Evolutionary conservation across 108 stramenopile species (phyloP).

Genomic region (Cylindrotheca fusiformis): DNA sequence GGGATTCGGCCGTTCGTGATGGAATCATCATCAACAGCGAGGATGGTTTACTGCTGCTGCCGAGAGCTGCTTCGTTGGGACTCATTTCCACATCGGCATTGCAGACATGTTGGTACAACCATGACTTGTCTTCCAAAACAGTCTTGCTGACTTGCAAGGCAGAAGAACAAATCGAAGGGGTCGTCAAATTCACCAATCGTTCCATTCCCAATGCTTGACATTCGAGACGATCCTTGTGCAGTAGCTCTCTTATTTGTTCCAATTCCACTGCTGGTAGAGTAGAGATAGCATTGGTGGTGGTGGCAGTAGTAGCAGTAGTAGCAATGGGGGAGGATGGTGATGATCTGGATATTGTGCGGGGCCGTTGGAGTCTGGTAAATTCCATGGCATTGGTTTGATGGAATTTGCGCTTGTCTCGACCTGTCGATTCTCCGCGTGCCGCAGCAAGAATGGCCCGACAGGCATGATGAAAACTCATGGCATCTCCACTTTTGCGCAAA

Average conservation of each 20-base stretch:
- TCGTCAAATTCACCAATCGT: conserved; percentile 58
- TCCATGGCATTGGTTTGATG: conserved; percentile 26
- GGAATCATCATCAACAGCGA: too few relatives aligned
- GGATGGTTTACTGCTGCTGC: too few relatives aligned
- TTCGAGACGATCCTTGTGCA: conserved; percentile 63
- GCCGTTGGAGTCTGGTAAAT: conserved; percentile 34
- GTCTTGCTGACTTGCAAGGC: background rate
- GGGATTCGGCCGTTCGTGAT: too few relatives aligned
- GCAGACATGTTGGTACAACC: background rate
- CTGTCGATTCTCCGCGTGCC: conserved; percentile 31
- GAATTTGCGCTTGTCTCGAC: conserved; percentile 18
- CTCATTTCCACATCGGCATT: too few relatives aligned
- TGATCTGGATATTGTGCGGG: too few relatives aligned
- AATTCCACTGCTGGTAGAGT: conserved; percentile 28
- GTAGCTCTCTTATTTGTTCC: conserved; percentile 39
- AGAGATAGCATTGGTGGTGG: background rate
- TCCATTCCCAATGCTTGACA: conserved; percentile 62
- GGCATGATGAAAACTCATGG: conserved; percentile 37
- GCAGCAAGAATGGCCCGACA: conserved; percentile 41
- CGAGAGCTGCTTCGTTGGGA: too few relatives aligned
- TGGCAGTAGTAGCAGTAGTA: too few relatives aligned
- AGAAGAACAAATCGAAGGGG: conserved; percentile 28
- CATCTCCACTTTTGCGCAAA: conserved; percentile 20
- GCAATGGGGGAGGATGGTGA: too few relatives aligned
- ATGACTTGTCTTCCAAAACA: conserved; percentile 4